Conservation (phyloP, 2,329 filamentous ascomycete genomes). For the Capronia coronata region DNA sequence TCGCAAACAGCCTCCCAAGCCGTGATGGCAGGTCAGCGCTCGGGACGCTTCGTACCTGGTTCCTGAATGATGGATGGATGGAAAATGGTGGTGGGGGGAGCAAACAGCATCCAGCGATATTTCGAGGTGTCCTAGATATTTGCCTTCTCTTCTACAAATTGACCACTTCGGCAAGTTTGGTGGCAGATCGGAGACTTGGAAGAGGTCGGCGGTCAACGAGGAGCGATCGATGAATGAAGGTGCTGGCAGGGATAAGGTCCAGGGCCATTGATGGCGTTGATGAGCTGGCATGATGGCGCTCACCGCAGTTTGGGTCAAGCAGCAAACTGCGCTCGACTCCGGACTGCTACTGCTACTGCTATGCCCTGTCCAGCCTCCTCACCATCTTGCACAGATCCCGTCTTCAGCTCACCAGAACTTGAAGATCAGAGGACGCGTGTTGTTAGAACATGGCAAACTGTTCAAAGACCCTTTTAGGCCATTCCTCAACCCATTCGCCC, state of each 20-base stretch:
- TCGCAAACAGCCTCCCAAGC: background rate
- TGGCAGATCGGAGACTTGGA: background rate
- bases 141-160: background rate
- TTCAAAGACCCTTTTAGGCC: constrained; percentile 5
- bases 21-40: background rate
- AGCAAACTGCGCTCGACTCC: constrained; percentile 5
- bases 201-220: background rate
- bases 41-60: constrained; percentile 11
- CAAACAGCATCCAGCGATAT: background rate
- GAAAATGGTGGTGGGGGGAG: constrained; percentile 1
- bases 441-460: constrained; percentile 15
- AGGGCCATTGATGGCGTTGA: background rate
- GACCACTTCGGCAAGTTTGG: background rate
- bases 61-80: constrained; percentile 7
- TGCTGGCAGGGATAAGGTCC: background rate
- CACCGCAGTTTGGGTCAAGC: background rate
- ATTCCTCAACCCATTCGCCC: constrained; percentile 4
- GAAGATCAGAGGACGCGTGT: background rate
- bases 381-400: background rate
- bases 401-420: too few species aligned
- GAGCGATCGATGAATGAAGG: background rate
- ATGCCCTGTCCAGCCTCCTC: constrained; percentile 1
- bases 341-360: too few species aligned
- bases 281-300: background rate
- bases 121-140: background rate